Conservation (phyloP, 768 basidiomycete genomes). For the Phaeotremella skinneri region DNA sequence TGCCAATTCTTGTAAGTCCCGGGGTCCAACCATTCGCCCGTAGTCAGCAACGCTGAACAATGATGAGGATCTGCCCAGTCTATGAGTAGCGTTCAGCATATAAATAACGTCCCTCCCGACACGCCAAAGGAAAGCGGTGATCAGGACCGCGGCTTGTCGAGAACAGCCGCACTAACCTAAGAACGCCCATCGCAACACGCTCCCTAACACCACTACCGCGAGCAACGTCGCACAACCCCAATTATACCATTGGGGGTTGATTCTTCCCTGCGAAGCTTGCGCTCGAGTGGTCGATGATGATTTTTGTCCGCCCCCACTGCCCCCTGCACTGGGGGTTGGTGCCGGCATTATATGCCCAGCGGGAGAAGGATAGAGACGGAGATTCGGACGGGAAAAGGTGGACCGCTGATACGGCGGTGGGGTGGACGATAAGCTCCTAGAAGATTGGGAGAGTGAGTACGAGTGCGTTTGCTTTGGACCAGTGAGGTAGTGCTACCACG, state of each 20-base stretch:
- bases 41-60: constrained; percentile 67
- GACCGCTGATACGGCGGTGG: constrained; percentile 1
- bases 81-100: constrained; percentile 45
- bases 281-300: constrained; percentile 6
- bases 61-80: constrained; percentile 71
- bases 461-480: background rate
- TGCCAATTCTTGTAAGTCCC: constrained; percentile 71
- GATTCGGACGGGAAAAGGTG: background rate
- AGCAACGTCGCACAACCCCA: constrained; percentile 49
- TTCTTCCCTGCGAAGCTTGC: constrained; percentile 25
- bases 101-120: background rate
- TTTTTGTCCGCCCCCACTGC: constrained; percentile 3
- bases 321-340: background rate
- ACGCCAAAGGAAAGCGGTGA: background rate
- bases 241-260: constrained; percentile 52
- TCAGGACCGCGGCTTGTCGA: background rate
- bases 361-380: too few relatives aligned
- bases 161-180: constrained; percentile 41
- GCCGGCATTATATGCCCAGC: background rate
- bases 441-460: background rate
- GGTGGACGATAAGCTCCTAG: background rate
- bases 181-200: constrained; percentile 48
- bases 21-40: constrained; percentile 75
- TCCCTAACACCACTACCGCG: constrained; percentile 46
- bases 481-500: too few relatives aligned